These are phyloP conservation scores for Clarireedia homoeocarpa DNA, from an alignment of 2,329 filamentous ascomycete genomes.

Conservation along the genomic window DNA sequence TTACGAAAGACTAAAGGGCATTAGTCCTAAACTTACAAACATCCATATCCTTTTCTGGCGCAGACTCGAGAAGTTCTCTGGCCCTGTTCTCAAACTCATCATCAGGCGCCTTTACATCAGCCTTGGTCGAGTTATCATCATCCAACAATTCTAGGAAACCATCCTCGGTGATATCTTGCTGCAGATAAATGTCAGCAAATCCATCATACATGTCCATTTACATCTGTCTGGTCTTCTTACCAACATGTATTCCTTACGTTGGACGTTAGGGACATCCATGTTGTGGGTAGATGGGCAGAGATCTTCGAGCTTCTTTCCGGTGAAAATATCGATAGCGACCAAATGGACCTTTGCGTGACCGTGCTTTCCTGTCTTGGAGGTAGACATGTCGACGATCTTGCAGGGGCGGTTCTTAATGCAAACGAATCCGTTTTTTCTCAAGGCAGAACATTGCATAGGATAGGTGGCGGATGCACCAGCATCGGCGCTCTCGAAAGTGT, in stretches of 20 bases:
- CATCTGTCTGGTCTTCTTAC: conserved; percentile 67
- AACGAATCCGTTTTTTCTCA: conserved; percentile 99
- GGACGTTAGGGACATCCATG: conserved; percentile 96
- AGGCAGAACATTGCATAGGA: conserved; percentile 98
- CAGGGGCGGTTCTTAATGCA: conserved; percentile 98
- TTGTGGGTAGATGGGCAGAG: conserved; percentile 95
- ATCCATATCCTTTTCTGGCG: too few species aligned
- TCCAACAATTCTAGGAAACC: too few species aligned
- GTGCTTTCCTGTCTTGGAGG: conserved; percentile 99
- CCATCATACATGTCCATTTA: too few species aligned
- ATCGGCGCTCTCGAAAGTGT: conserved; percentile 87
- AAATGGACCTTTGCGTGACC: conserved; percentile 99
- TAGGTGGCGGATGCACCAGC: conserved; percentile 90
- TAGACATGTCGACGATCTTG: conserved; percentile 99
- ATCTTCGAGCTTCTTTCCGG: conserved; percentile 98
- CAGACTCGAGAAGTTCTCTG: not conserved
- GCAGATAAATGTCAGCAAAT: too few species aligned
- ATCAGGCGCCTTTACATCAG: too few species aligned
- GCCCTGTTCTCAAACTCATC: not conserved
- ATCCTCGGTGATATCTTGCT: too few species aligned
- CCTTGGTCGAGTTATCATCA: too few species aligned
- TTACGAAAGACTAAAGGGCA: not conserved
- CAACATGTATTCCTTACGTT: conserved; percentile 85
- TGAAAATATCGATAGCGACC: conserved; percentile 98
- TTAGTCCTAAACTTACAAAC: too few species aligned